Percentiles rank a stretch among this genome's conserved stretches.
These are phyloP conservation scores for Scedosporium boydii DNA, from an alignment of 2,329 filamentous ascomycete genomes.

Conservation along the genomic window DNA sequence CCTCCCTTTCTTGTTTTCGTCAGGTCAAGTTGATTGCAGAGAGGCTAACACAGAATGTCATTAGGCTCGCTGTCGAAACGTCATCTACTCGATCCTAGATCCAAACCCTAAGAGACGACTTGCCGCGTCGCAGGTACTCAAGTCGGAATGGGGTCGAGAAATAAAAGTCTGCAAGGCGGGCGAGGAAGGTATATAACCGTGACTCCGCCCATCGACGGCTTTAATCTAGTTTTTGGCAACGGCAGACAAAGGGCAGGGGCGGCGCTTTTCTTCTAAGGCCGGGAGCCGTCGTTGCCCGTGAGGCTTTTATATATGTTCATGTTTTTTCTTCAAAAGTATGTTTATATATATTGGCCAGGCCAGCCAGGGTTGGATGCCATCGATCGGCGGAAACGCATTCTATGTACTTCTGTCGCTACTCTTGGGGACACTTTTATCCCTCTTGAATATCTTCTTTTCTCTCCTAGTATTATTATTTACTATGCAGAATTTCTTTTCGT, in stretches of 20 bases:
- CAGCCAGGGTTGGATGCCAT: not conserved
- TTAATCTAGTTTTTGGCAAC: not conserved
- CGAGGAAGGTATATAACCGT: conserved; percentile 73
- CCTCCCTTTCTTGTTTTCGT: not conserved
- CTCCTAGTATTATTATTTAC: too few relatives aligned
- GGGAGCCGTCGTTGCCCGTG: not conserved
- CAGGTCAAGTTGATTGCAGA: not conserved
- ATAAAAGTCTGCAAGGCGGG: conserved; percentile 96
- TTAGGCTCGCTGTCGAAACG: conserved; percentile 91
- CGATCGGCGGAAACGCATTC: not conserved
- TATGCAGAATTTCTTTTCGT: too few relatives aligned
- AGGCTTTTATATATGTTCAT: not conserved
- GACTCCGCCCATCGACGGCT: not conserved
- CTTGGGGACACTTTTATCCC: too few relatives aligned
- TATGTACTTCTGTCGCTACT: too few relatives aligned
- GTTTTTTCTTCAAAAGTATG: not conserved
- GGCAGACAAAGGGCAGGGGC: not conserved
- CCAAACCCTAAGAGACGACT: conserved; percentile 88
- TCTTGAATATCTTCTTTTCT: too few relatives aligned
- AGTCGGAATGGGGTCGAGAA: conserved; percentile 97
- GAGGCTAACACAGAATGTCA: conserved; percentile 6
- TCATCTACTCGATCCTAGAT: conserved; percentile 97
- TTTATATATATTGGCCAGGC: not conserved
- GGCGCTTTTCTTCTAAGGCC: not conserved
- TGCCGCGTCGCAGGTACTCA: conserved; percentile 90